Conservation (phyloP, 805 yeast genomes). For the Ogataea glucozyma region DNA sequence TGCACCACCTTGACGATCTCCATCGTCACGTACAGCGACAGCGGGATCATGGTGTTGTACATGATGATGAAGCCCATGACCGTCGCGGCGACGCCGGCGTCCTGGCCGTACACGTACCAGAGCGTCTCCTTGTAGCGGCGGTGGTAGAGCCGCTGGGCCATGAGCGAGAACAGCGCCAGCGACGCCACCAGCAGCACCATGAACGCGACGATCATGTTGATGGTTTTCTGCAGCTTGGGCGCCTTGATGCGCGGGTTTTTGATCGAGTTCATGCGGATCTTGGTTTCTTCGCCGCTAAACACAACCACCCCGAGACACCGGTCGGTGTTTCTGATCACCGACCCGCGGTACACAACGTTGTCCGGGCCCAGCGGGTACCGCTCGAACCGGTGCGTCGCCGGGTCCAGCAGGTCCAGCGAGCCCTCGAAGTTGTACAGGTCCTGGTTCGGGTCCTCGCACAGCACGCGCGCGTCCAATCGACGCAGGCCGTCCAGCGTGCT, state of each 20-base stretch:
- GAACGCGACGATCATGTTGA: slow-evolving; percentile 79
- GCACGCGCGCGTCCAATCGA: slow-evolving; percentile 51
- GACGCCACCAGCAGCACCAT: slow-evolving; percentile 82
- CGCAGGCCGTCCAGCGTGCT: slow-evolving; percentile 52
- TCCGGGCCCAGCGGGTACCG: slow-evolving; percentile 70
- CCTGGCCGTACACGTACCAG: slow-evolving; percentile 76
- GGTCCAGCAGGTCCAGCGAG: slow-evolving; percentile 43
- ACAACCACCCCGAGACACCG: slow-evolving; percentile 75
- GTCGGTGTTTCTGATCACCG: slow-evolving; percentile 81
- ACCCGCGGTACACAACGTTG: slow-evolving; percentile 88
- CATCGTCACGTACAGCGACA: slow-evolving; percentile 93
- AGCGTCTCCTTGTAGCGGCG: slow-evolving; percentile 42
- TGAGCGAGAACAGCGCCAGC: slow-evolving; percentile 76
- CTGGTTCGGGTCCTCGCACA: slow-evolving; percentile 87
- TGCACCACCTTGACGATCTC: slow-evolving; percentile 93
- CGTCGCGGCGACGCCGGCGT: slow-evolving; percentile 84
- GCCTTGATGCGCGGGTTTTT: slow-evolving; percentile 89
- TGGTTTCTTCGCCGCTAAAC: slow-evolving; percentile 94
- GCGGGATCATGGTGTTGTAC: slow-evolving; percentile 95
- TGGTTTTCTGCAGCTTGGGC: slow-evolving; percentile 82
- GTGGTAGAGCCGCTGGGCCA: slow-evolving; percentile 67
- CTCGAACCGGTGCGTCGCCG: slow-evolving; percentile 31
- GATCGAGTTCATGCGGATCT: slow-evolving; percentile 92
- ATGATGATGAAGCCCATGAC: slow-evolving; percentile 95
- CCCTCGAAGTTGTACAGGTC: slow-evolving; percentile 95